phyloP scores from a whole-genome alignment of 2,329 filamentous ascomycete species.

The Metarhizium rileyi region DNA sequence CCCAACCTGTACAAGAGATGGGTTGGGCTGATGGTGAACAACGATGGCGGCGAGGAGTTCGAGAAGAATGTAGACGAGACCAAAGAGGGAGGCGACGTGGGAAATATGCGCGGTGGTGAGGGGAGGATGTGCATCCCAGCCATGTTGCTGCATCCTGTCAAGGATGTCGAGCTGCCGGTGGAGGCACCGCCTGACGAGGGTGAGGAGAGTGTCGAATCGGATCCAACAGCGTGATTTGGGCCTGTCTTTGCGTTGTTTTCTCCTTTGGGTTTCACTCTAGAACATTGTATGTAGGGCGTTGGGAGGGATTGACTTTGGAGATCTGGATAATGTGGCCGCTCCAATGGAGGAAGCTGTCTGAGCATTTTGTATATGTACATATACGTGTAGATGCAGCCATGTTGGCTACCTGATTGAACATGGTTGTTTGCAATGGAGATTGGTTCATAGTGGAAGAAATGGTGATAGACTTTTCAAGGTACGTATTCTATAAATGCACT shows the following conservation, averaged over 20 bases:
- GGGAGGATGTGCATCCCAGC: slow-evolving; percentile 86
- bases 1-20: slow-evolving; percentile 75
- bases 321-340: not conserved
- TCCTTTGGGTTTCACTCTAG: not conserved
- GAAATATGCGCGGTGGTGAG: slow-evolving; percentile 55
- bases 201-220: slow-evolving; percentile 30
- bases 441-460: not conserved
- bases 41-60: slow-evolving; percentile 68
- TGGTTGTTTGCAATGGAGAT: not conserved
- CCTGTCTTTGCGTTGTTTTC: not conserved
- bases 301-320: not conserved
- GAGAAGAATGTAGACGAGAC: slow-evolving; percentile 50
- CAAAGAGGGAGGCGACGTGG: slow-evolving; percentile 38
- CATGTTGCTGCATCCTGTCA: slow-evolving; percentile 84
- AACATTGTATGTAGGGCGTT: slow-evolving; percentile 6
- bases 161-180: slow-evolving; percentile 59
- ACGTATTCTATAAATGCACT: not conserved
- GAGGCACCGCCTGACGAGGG: slow-evolving; percentile 43
- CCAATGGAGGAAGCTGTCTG: not conserved
- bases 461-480: not conserved
- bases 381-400: not conserved
- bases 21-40: slow-evolving; percentile 73
- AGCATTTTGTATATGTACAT: not conserved
- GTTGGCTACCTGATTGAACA: not conserved
- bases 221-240: slow-evolving; percentile 29